A percentile compares a stretch with the other conserved stretches of the same genome.
Conservation (phyloP, 2,329 filamentous ascomycete genomes). For the Ambrosiella cleistominuta region DNA sequence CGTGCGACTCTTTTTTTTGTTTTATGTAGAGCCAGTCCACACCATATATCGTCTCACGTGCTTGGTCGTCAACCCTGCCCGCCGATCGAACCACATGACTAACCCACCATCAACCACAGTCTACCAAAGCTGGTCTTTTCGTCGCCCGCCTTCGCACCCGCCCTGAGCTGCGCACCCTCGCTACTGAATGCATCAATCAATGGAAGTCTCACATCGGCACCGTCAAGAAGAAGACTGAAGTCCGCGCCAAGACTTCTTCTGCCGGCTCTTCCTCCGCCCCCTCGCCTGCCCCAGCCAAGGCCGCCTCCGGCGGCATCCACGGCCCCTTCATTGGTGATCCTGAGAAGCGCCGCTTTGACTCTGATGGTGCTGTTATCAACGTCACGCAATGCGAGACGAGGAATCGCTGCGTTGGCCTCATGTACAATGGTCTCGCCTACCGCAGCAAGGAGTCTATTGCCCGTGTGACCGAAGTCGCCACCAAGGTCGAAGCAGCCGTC, state of each 20-base stretch:
- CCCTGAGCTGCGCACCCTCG: slow-evolving; percentile 57
- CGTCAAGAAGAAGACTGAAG: slow-evolving; percentile 31
- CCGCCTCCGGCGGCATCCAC: slow-evolving; percentile 20
- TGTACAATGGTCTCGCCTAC: slow-evolving; percentile 77
- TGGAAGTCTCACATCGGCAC: slow-evolving; percentile 67
- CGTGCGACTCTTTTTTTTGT: no score
- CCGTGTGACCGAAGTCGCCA: slow-evolving; percentile 52
- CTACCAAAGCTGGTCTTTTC: slow-evolving; percentile 78
- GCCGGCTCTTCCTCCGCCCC: slow-evolving; percentile 33
- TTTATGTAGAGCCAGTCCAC: no score
- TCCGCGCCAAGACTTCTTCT: slow-evolving; percentile 22
- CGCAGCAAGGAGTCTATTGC: slow-evolving; percentile 54
- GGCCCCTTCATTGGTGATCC: slow-evolving; percentile 43
- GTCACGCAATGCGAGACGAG: slow-evolving; percentile 58
- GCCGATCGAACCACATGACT: not conserved
- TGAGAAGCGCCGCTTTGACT: slow-evolving; percentile 65
- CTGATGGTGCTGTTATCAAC: slow-evolving; percentile 62
- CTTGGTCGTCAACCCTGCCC: not conserved
- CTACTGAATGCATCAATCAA: slow-evolving; percentile 68
- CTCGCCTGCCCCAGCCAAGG: slow-evolving; percentile 22
- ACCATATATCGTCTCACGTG: not conserved
- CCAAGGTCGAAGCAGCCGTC: slow-evolving; percentile 71
- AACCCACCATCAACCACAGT: slow-evolving; percentile 23
- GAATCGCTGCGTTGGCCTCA: slow-evolving; percentile 72
- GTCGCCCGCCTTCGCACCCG: slow-evolving; percentile 69